Conservation (phyloP, 768 basidiomycete species). For the Macrolepiota fuliginosa region DNA sequence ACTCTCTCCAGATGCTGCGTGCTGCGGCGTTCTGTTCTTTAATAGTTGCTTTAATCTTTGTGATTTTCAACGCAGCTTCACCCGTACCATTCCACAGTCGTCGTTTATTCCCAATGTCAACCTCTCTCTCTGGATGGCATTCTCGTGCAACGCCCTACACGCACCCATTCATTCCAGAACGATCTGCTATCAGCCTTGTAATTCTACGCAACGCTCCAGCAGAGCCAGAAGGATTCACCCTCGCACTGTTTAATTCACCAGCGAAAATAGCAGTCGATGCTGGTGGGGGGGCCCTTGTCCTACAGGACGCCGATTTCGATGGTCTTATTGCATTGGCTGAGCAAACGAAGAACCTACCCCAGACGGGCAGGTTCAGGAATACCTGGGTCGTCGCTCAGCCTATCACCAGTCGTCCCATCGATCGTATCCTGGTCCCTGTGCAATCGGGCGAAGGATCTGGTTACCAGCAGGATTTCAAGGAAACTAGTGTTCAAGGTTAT, state of each 20-base stretch:
- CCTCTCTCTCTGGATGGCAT: conserved; percentile 27
- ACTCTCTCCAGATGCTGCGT: background rate
- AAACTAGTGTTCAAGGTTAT: conserved; percentile 36
- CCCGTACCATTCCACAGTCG: background rate
- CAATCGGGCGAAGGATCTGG: background rate
- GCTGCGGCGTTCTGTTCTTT: background rate
- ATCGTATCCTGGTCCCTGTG: conserved; percentile 27
- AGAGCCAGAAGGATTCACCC: conserved; percentile 33
- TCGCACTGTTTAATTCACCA: conserved; percentile 29
- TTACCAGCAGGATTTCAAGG: conserved; percentile 18
- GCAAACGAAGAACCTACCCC: conserved; percentile 21
- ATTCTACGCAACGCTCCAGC: conserved; percentile 32
- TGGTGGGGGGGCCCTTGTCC: conserved; percentile 24
- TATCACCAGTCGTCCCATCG: conserved; percentile 31
- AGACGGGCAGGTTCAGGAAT: conserved; percentile 28
- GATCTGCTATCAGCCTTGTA: conserved; percentile 24
- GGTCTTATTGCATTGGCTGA: conserved; percentile 25
- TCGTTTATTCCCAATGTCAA: conserved; percentile 14
- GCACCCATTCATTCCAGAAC: conserved; percentile 23
- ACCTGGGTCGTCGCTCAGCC: conserved; percentile 31
- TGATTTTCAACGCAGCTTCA: background rate
- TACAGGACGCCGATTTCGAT: conserved; percentile 24
- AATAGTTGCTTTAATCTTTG: background rate
- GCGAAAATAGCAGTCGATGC: conserved; percentile 27
- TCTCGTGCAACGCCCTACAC: conserved; percentile 25